Percentiles rank a stretch among this genome's conserved stretches.
These are phyloP conservation scores for Phytophthora palmivora DNA, from an alignment of 352 stramenopile species.

Conservation along the genomic window DNA sequence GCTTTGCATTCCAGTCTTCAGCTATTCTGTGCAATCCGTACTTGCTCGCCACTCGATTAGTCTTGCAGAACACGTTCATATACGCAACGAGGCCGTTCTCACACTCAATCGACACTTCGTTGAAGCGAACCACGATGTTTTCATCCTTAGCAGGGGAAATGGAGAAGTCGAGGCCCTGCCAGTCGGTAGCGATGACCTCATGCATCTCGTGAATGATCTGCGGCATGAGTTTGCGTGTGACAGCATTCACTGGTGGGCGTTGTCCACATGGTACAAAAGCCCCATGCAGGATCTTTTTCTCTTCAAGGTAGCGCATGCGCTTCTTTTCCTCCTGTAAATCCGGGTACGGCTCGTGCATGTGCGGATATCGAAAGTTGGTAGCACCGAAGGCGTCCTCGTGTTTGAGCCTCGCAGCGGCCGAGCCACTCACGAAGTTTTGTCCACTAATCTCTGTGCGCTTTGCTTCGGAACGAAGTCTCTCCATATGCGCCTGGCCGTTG, in stretches of 20 bases:
- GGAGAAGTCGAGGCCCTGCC: slow-evolving; percentile 62
- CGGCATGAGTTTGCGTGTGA: slow-evolving; percentile 72
- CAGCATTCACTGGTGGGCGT: slow-evolving; percentile 57
- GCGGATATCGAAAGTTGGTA: slow-evolving; percentile 61
- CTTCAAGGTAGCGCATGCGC: slow-evolving; percentile 64
- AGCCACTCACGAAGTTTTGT: slow-evolving; percentile 68
- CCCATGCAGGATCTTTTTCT: slow-evolving; percentile 78
- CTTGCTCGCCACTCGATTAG: slow-evolving; percentile 69
- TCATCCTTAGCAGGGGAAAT: slow-evolving; percentile 67
- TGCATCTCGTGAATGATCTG: slow-evolving; percentile 81
- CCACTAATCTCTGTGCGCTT: slow-evolving; percentile 80
- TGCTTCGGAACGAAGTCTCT: slow-evolving; percentile 66
- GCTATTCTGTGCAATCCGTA: slow-evolving; percentile 81
- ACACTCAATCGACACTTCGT: slow-evolving; percentile 50
- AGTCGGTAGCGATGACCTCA: slow-evolving; percentile 64
- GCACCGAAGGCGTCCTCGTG: slow-evolving; percentile 79
- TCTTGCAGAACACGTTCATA: slow-evolving; percentile 85
- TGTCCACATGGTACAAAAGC: slow-evolving; percentile 71
- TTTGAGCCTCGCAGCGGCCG: slow-evolving; percentile 60
- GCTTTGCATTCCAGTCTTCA: slow-evolving; percentile 83
- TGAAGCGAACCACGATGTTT: slow-evolving; percentile 68
- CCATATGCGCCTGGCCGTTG: slow-evolving; percentile 71
- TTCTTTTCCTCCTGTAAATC: slow-evolving; percentile 62
- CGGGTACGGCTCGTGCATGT: slow-evolving; percentile 74
- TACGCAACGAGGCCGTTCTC: slow-evolving; percentile 76